Base-by-base conservation (phyloP, 495 filamentous ascomycete species). In the Penicillium nucicola region DNA sequence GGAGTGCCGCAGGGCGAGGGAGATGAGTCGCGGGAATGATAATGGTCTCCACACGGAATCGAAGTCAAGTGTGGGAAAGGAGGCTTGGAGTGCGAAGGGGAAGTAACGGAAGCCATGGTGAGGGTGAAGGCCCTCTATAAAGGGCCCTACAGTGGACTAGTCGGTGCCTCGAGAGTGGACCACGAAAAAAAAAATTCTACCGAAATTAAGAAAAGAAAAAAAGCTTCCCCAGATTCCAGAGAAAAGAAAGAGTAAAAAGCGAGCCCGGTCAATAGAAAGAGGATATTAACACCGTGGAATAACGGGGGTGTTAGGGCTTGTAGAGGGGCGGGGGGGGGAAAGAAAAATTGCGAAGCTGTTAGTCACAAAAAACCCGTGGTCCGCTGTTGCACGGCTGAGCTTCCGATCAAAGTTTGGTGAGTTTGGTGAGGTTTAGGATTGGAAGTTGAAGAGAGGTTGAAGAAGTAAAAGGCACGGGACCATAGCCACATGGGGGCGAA, bases 281-380 rank as follows among this genome's bases (percentile, higher is more conserved):
- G 9, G 14, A 20, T 30, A 10, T 31, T 30, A 13, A 23, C 19
- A 34, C 43, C 45, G 50, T 28, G 6, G 34, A 28, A 18, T 20
- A 32, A 36, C 38, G 36, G 47, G 36, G 47, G 35, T 30, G 37
- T 57, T 58, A 61, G 51, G 55, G 55, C 54, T 54, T 19, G 8
- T 22, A 19, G 34, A 40, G 49, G 35, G 25, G 48, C 38, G 41
- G 40, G 49, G 20, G 35, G 20, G 42, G 19, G 25, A n/a, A 43
- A 37, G 43, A 50, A 47, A 52, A 48, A 56, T 48, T 42, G 53
- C 33, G 50, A 70, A 72, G 62, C 64, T 74, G 68, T 76, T 76
- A 76, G 72, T 76, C 71, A 76, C 68, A 61, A 67, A 76, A 69
- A 62, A 57, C 35, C 62, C 50, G 44, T 55, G 61, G 58, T 35